Conservation (phyloP, 1,284 basidiomycete species). For the Ceratobasidium sp. region DNA sequence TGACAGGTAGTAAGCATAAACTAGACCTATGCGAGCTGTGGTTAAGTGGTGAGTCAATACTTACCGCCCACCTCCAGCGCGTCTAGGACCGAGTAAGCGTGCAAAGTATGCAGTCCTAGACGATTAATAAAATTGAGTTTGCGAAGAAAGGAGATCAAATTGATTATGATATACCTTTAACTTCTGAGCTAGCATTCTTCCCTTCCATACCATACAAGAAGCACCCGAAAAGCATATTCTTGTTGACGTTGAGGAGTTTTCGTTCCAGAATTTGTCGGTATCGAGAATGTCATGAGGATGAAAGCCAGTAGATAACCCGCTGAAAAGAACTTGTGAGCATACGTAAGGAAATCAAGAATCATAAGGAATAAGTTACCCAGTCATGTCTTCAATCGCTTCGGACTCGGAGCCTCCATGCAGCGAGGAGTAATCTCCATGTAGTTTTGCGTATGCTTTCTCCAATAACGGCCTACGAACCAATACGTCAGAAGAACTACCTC, state of each 20-base stretch:
- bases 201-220: slow-evolving; percentile 40
- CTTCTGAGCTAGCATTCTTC: not conserved
- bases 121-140: too few species aligned
- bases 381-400: slow-evolving; percentile 67
- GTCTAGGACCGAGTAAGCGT: slow-evolving; percentile 67
- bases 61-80: slow-evolving; percentile 62
- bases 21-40: slow-evolving; percentile 47
- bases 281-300: slow-evolving; percentile 49
- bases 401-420: slow-evolving; percentile 60
- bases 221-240: slow-evolving; percentile 50
- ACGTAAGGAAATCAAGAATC: not conserved
- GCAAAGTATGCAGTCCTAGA: slow-evolving; percentile 51
- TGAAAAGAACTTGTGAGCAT: not conserved
- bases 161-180: not conserved
- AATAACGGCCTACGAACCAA: slow-evolving; percentile 39
- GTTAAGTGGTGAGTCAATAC: not conserved
- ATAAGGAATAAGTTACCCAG: slow-evolving; percentile 54
- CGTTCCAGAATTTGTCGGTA: slow-evolving; percentile 49
- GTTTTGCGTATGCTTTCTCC: slow-evolving; percentile 50
- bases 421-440: slow-evolving; percentile 63
- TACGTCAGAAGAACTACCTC: not conserved
- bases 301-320: slow-evolving; percentile 35
- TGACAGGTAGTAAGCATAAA: not conserved
- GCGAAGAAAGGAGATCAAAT: not conserved
- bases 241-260: slow-evolving; percentile 48